A percentile compares a stretch with the other conserved stretches of the same genome.
Evolutionary conservation across 2,329 filamentous ascomycete species (phyloP).

Genomic region (Xylariaceae sp.): DNA sequence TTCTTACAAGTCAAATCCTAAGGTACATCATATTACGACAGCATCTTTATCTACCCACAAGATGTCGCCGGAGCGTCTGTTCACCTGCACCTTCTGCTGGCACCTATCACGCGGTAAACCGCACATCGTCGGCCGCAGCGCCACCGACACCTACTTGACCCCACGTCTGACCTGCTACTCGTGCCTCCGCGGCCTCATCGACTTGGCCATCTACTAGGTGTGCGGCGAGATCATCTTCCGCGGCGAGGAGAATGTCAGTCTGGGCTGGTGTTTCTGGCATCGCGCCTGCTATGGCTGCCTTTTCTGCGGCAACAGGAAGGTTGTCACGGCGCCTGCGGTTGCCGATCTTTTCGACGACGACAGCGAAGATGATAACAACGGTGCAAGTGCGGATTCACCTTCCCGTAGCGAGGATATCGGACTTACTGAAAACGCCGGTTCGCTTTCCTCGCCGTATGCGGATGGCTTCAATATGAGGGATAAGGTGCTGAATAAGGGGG

Average conservation of each 20-base stretch:
- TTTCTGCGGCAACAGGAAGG: conserved; percentile 40
- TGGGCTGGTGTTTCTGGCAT: conserved; percentile 60
- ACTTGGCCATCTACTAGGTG: conserved; percentile 53
- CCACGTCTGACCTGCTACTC: conserved; percentile 43
- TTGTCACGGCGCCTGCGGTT: conserved; percentile 33
- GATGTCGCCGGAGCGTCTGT: conserved; percentile 22
- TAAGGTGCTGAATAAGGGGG: too few species aligned
- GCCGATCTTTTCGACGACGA: conserved; percentile 31
- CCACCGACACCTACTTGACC: conserved; percentile 39
- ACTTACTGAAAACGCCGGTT: too few species aligned
- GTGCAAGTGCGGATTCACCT: too few species aligned
- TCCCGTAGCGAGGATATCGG: too few species aligned
- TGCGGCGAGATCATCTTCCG: conserved; percentile 51
- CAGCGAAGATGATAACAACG: conserved; percentile 6
- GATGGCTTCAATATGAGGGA: too few species aligned
- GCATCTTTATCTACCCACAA: too few species aligned
- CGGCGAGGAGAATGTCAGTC: conserved; percentile 49
- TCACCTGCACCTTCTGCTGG: conserved; percentile 55
- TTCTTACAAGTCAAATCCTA: too few species aligned
- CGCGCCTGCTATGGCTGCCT: conserved; percentile 51
- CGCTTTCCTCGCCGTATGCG: too few species aligned
- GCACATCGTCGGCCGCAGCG: neutral
- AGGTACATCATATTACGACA: too few species aligned
- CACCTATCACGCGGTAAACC: conserved; percentile 33
- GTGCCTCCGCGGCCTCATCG: conserved; percentile 44